Percentiles rank a stretch among this genome's conserved stretches.
These are phyloP conservation scores for Senecio squalidus DNA, from an alignment of 140 eudicot genomes.

Conservation along the genomic window DNA sequence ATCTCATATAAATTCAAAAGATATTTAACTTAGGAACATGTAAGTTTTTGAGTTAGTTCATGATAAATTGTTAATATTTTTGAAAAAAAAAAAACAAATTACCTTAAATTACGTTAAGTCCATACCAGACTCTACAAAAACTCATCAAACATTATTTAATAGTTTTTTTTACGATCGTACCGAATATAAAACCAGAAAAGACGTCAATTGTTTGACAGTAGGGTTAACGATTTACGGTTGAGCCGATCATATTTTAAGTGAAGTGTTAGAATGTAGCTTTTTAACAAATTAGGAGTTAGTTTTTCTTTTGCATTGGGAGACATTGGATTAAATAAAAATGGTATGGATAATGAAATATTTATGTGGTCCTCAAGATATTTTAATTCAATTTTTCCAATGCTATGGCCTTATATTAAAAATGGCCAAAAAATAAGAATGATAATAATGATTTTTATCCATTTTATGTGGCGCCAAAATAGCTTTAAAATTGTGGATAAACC, in stretches of 20 bases:
- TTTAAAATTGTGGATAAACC: conserved; percentile 21
- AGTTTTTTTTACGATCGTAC: too few relatives aligned
- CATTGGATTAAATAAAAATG: background rate
- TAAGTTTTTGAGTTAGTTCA: too few relatives aligned
- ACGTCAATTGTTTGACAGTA: too few relatives aligned
- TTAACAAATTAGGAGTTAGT: background rate
- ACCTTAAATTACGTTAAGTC: too few relatives aligned
- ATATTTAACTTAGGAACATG: too few relatives aligned
- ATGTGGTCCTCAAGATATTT: conserved; percentile 27
- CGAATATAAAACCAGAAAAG: too few relatives aligned
- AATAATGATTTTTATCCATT: conserved; percentile 17
- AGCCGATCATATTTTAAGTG: too few relatives aligned
- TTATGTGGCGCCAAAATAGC: conserved; percentile 29
- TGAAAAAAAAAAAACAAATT: too few relatives aligned
- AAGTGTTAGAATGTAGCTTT: background rate
- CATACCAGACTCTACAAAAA: too few relatives aligned
- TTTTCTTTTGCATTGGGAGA: background rate
- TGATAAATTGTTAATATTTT: too few relatives aligned
- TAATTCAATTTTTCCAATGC: background rate
- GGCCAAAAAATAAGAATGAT: conserved; percentile 7
- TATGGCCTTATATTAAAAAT: background rate
- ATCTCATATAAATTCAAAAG: too few relatives aligned
- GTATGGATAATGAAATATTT: conserved; percentile 28
- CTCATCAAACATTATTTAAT: too few relatives aligned
- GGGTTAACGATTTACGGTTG: background rate